Evolutionary conservation across 148 eudicot species (phyloP), one percentile per base, ranked within the genome.

Genomic region (Silene uniflora): DNA sequence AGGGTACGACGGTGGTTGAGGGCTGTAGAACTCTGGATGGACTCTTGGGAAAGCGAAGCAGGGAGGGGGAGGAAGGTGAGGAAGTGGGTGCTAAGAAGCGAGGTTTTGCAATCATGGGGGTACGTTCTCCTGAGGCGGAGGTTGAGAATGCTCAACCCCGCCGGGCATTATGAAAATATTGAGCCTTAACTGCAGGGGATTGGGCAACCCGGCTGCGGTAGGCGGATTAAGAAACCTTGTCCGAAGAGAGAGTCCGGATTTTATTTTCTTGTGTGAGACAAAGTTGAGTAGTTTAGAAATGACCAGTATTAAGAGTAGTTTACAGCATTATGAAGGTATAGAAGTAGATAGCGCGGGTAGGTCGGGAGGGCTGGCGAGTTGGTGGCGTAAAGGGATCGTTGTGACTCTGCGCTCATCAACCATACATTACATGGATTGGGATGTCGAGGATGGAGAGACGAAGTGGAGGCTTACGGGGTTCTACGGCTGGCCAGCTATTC

Each of bases 181-280:
- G 19, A 74, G 76, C 39, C 58, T 74, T 8, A 74, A 74, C 69
- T 74, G 69, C 44, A 39, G 22, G 21, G 69, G 76, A 3, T 4
- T 74, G 27, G 75, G 75, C 46, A 72, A 72, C 46, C 64, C 64
- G 8, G 4, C n/a, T 24, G 76, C 69, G 47, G n/a, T 73, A 16
- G 3, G n/a, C 7, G 9, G 25, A 10, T 49, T 73, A 4, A 39
- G 27, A 3, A 24, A 61, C 16, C 19, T 73, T 1, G 16, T 62
- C 10, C 54, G 10, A 17, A 73, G 77, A 11, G 77, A 63, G 19
- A 35, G 32, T 58, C 69, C 61, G 14, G 25, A 18, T 54, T 8
- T 74, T 17, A n/a, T 74, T 0, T 74, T 74, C 19, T 32, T 74
- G 0, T 62, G 42, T 21, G 77, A 74, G 49, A 74, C 55, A 11